Base-by-base conservation (phyloP, 2,329 filamentous ascomycete species). In the Plenodomus biglobosus region DNA sequence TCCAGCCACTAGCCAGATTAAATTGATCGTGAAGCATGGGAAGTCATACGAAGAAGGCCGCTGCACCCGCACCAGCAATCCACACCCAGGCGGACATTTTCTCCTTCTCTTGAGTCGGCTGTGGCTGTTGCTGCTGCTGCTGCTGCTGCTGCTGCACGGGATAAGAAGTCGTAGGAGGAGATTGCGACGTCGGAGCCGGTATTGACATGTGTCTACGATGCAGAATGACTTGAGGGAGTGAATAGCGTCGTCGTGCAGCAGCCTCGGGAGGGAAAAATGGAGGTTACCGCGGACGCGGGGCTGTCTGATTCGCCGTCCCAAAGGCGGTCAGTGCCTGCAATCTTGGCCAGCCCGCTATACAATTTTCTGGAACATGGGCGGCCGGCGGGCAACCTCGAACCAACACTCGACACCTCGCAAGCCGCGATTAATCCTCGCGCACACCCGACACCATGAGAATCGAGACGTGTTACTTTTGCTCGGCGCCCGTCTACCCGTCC, bases 391-490 rank as follows among this genome's bases (percentile, higher is more conserved):
- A 24, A 43, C 38, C 42, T 39, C 18, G 40, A n/a, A n/a, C n/a
- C 47, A 44, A 21, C n/a, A 38, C 34, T 39, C 50, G 32, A 46
- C 49, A 56, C 40, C 50, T 42, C 50, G 45, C 27, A 44, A 52
- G 40, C 20, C 36, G 43, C 49, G 45, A 43, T 40, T 46, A 38
- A 44, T 46, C 38, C 34, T 20, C 44, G 41, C 42, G 24, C 42
- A 44, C 7, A 38, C 35, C 48, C 52, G 52, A 36, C 48, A 56
- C 42, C 32, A 73, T 71, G 68, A 70, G 69, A 56, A 71, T 72
- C 43, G 70, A 70, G 44, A 66, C 59, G 52, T 88, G 85, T 72
- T 85, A 86, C 69, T 87, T 88, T 73, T 88, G 86, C 73, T 86
- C 83, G 55, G 80, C 81, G 64, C 86, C 86, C 40, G 69, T 72